Evolutionary conservation across 768 basidiomycete genomes (phyloP), one percentile per base, ranked within the genome.

Genomic region (Panaeolus papilionaceus): DNA sequence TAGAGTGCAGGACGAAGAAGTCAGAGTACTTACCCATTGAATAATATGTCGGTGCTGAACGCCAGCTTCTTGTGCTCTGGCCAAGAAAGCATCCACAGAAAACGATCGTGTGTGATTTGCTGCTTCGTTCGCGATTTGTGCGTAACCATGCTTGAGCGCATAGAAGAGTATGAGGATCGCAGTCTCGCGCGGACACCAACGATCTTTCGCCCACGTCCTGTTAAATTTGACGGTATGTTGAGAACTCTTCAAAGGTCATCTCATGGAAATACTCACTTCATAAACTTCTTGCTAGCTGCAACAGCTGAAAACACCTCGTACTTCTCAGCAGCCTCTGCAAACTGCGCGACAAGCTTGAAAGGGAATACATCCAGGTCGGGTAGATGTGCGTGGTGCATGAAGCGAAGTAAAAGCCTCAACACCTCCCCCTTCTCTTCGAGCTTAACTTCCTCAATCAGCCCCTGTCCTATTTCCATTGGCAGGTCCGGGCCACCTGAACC

Each of bases 241-340:
- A 33, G 5, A 33, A 33, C 33, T 33, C 33, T 33, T 33, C 33
- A 33, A 33, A 33, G 5, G 33, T 33, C 33, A 5, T 3, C 33
- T 33, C 3, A 33, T 33, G 33, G 2, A 47, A 47, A 47, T 2
- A 47, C 45, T 47, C 42, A 68, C 77, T 62, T 70, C 72, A 79
- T 74, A 16, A 69, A 73, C 6, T 74, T 49, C 4, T 69, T 38
- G 63, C 78, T 77, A 23, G 75, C 61, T 28, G 72, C 67, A 66
- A 76, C 76, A 0, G 74, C 73, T n/a, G 71, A 66, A 58, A 71
- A 77, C 0, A 78, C 73, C 61, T 76, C 72, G 42, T 79, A 79
- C 63, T 79, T 78, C 61, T 78, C 77, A 39, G 75, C 76, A 7
- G 78, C 76, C 62, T 77, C 76, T 3, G 76, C 76, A 11, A 79